A percentile compares a stretch with the other conserved stretches of the same genome.
Conservation (phyloP, 2,329 filamentous ascomycete species). For the Diaporthe aspalathi region DNA sequence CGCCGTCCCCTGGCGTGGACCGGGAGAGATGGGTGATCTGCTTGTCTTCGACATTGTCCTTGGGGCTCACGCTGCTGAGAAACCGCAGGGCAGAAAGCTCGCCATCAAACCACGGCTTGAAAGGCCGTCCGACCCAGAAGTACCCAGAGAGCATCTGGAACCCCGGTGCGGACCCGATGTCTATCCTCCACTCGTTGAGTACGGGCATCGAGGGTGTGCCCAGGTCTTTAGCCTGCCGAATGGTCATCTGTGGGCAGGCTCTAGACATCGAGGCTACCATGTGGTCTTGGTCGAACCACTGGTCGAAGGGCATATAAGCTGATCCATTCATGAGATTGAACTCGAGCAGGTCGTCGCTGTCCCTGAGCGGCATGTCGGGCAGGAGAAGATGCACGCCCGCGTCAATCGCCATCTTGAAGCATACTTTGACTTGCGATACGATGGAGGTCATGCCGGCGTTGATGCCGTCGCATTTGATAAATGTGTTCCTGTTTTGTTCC, state of each 20-base stretch:
- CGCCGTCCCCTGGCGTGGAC: constrained; percentile 40
- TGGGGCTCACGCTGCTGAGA: constrained; percentile 4
- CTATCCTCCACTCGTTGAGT: constrained; percentile 30
- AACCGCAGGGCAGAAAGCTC: constrained; percentile 27
- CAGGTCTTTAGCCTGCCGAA: constrained; percentile 41
- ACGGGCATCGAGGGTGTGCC: constrained; percentile 22
- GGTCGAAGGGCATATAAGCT: constrained; percentile 44
- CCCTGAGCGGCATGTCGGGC: constrained; percentile 46
- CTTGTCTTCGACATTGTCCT: constrained; percentile 31
- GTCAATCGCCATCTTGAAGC: constrained; percentile 48
- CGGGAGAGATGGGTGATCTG: constrained; percentile 33
- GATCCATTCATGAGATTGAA: constrained; percentile 46
- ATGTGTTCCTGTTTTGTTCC: constrained; percentile 42
- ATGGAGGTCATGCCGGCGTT: constrained; percentile 46
- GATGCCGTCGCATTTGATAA: constrained; percentile 45
- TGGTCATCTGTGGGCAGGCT: constrained; percentile 46
- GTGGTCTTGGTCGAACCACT: constrained; percentile 48
- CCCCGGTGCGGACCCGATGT: constrained; percentile 20
- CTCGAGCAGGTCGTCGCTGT: constrained; percentile 43
- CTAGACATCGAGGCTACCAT: constrained; percentile 40
- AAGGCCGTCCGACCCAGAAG: constrained; percentile 38
- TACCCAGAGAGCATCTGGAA: constrained; percentile 29
- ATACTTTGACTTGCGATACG: constrained; percentile 48
- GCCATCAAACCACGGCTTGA: constrained; percentile 34
- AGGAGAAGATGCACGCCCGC: constrained; percentile 44